Evolutionary conservation across 768 basidiomycete genomes (phyloP).

Genomic region (Clitopilus passeckerianus): DNA sequence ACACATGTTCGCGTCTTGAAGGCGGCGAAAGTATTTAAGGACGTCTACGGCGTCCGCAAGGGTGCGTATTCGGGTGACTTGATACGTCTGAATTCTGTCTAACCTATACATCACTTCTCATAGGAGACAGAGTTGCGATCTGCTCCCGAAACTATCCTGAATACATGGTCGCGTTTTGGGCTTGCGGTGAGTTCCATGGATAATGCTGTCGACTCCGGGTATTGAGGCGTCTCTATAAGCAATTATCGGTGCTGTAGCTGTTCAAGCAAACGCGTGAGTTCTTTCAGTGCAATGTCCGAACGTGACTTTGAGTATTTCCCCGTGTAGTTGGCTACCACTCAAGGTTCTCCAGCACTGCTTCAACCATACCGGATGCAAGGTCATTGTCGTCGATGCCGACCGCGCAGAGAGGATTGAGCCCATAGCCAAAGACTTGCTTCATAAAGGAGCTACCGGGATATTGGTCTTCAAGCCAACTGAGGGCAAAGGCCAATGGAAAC

Average conservation of each 20-base stretch:
- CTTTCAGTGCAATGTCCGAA: background rate
- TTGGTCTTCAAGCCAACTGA: slow-evolving; percentile 30
- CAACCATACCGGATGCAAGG: slow-evolving; percentile 31
- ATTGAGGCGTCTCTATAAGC: slow-evolving; percentile 14
- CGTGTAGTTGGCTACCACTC: slow-evolving; percentile 33
- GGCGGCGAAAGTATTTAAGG: slow-evolving; percentile 28
- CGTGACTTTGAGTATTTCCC: background rate
- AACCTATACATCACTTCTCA: background rate
- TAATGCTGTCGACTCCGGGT: background rate
- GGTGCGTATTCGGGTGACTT: slow-evolving; percentile 15
- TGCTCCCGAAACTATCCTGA: slow-evolving; percentile 46
- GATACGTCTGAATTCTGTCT: background rate
- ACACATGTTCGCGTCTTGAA: slow-evolving; percentile 29
- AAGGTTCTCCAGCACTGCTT: slow-evolving; percentile 41
- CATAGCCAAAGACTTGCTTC: slow-evolving; percentile 18
- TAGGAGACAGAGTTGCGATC: slow-evolving; percentile 39
- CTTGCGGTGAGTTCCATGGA: slow-evolving; percentile 28
- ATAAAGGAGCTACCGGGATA: slow-evolving; percentile 26
- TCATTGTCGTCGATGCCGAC: slow-evolving; percentile 42
- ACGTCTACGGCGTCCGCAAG: slow-evolving; percentile 45
- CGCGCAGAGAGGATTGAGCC: slow-evolving; percentile 33
- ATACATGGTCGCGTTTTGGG: slow-evolving; percentile 43
- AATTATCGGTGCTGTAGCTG: slow-evolving; percentile 44
- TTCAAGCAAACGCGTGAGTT: slow-evolving; percentile 41
- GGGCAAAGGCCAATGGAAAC: slow-evolving; percentile 36